These are phyloP conservation scores for Leptographium wingfieldii DNA, from an alignment of 2,329 filamentous ascomycete genomes.

Conservation along the genomic window DNA sequence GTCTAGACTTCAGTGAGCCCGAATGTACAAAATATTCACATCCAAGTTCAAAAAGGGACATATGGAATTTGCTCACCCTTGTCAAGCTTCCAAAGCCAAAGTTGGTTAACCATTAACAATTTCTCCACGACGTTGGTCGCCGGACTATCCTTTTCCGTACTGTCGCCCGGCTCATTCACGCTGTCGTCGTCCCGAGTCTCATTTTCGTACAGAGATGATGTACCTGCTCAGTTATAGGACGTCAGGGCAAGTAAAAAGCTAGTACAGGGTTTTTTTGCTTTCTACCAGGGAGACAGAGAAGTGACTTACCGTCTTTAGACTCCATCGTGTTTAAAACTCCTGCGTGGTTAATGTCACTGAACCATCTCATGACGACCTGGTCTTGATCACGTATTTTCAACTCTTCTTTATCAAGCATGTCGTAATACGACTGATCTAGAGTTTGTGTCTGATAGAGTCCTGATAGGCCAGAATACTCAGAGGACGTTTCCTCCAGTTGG, in stretches of 20 bases:
- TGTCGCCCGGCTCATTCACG: neutral
- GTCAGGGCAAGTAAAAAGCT: neutral
- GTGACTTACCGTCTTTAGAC: neutral
- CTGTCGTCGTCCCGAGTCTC: no score
- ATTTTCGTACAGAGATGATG: no score
- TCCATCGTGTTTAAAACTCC: neutral
- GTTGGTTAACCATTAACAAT: slow-evolving; percentile 1
- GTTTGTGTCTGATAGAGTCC: neutral
- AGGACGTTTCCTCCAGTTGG: neutral
- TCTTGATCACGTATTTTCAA: neutral
- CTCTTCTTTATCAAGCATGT: neutral
- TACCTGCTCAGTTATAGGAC: neutral
- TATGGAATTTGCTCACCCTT: neutral
- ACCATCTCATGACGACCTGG: slow-evolving; percentile 1
- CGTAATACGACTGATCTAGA: neutral
- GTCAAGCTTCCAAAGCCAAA: slow-evolving; percentile 3
- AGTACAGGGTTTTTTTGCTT: neutral
- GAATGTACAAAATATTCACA: neutral
- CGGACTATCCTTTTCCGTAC: neutral
- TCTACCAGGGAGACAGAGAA: no score
- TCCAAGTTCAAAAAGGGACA: no score
- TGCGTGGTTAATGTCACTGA: neutral
- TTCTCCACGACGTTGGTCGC: neutral
- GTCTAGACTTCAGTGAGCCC: neutral
- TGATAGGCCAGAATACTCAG: neutral